Evolutionary conservation across 805 yeast species (phyloP).

Genomic region (Candida vaughaniae): DNA sequence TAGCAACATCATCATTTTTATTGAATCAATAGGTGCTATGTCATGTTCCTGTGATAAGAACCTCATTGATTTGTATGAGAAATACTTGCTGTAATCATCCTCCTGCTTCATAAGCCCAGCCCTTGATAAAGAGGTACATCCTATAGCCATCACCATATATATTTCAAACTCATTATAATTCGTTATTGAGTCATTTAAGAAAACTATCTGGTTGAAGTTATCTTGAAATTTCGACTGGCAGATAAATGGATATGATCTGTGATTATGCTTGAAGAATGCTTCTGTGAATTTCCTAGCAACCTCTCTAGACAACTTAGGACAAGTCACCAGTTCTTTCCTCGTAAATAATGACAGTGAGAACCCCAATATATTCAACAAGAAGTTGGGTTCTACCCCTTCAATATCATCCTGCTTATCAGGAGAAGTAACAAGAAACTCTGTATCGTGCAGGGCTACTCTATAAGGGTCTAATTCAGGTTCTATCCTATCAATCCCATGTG

Average conservation of each 20-base stretch:
- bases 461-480: not conserved
- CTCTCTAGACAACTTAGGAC: constrained; percentile 22
- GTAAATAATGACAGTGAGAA: constrained; percentile 14
- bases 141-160: constrained; percentile 54
- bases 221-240: constrained; percentile 36
- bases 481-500: not conserved
- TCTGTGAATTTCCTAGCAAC: constrained; percentile 37
- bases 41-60: constrained; percentile 42
- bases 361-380: constrained; percentile 16
- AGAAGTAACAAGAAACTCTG: not conserved
- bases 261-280: constrained; percentile 46
- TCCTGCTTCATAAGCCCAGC: constrained; percentile 21
- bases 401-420: too few relatives aligned
- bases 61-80: constrained; percentile 29
- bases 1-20: constrained; percentile 41
- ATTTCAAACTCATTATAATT: constrained; percentile 47
- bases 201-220: constrained; percentile 25
- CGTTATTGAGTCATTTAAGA: constrained; percentile 19
- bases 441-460: not conserved
- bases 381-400: constrained; percentile 8
- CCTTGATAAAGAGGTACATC: constrained; percentile 47
- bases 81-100: constrained; percentile 11
- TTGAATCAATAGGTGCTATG: constrained; percentile 35
- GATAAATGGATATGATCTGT: constrained; percentile 44
- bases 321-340: constrained; percentile 7